A percentile compares a stretch with the other conserved stretches of the same genome.
Conservation (phyloP, 1,139 yeast genomes). For the Kodamaea sp. region DNA sequence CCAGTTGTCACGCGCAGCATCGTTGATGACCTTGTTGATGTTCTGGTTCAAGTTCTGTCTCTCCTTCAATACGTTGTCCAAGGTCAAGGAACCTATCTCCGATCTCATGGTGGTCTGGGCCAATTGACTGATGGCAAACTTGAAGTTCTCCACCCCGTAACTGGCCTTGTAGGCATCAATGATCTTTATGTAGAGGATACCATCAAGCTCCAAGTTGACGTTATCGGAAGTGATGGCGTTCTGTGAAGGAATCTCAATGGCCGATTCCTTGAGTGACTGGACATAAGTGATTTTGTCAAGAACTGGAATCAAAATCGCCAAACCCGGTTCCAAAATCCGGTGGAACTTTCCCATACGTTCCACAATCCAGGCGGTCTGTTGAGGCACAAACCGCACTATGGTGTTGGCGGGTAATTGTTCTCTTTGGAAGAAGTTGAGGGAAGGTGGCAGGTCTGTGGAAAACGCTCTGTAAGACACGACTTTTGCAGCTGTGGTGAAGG, state of each 20-base stretch:
- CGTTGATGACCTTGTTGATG: conserved; percentile 78
- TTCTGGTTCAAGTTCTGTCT: conserved; percentile 70
- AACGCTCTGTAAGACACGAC: conserved; percentile 4
- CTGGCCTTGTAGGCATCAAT: conserved; percentile 83
- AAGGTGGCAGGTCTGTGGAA: conserved; percentile 7
- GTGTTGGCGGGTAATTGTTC: conserved; percentile 75
- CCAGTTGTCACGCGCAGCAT: conserved; percentile 80
- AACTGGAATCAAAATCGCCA: conserved; percentile 71
- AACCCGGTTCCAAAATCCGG: conserved; percentile 73
- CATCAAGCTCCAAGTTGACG: conserved; percentile 82
- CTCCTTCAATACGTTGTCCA: conserved; percentile 77
- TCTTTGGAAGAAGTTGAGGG: conserved; percentile 62
- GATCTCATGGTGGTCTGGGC: conserved; percentile 92
- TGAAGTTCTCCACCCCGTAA: conserved; percentile 87
- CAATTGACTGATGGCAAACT: conserved; percentile 79
- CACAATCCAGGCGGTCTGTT: conserved; percentile 88
- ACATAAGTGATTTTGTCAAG: conserved; percentile 78
- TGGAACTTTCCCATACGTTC: conserved; percentile 90
- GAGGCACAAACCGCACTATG: conserved; percentile 77
- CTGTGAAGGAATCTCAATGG: conserved; percentile 81
- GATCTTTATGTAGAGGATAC: conserved; percentile 76
- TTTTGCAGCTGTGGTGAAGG: background rate
- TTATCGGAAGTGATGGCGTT: conserved; percentile 86
- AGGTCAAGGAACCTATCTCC: conserved; percentile 79
- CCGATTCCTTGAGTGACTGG: conserved; percentile 78